A percentile compares a stretch with the other conserved stretches of the same genome.
Conservation (phyloP, 2,329 filamentous ascomycete species). For the Exserohilum turcica region DNA sequence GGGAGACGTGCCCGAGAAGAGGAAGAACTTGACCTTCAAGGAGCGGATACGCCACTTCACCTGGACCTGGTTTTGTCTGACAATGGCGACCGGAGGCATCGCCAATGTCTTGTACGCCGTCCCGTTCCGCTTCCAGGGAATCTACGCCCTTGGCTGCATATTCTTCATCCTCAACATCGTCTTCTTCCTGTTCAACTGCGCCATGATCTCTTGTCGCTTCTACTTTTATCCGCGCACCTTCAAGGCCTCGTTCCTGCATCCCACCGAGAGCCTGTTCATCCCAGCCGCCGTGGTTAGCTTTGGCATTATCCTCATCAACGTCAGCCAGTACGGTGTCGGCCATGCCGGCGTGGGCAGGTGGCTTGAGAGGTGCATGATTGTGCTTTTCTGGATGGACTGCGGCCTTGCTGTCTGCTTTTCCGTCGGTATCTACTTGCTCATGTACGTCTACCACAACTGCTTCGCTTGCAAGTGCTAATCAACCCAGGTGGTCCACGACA, state of each 20-base stretch:
- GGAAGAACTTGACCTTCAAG: slow-evolving; percentile 48
- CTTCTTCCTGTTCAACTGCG: slow-evolving; percentile 73
- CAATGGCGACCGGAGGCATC: slow-evolving; percentile 65
- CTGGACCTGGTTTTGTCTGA: slow-evolving; percentile 81
- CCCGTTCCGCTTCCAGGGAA: slow-evolving; percentile 51
- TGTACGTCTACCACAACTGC: slow-evolving; percentile 57
- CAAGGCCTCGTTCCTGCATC: slow-evolving; percentile 72
- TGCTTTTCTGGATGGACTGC: slow-evolving; percentile 77
- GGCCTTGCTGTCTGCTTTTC: slow-evolving; percentile 70
- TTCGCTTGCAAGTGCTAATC: slow-evolving; percentile 1
- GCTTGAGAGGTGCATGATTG: slow-evolving; percentile 61
- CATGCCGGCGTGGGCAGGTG: slow-evolving; percentile 60
- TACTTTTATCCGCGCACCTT: slow-evolving; percentile 72
- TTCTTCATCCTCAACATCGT: slow-evolving; percentile 57
- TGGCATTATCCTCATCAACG: slow-evolving; percentile 67
- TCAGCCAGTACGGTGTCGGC: slow-evolving; percentile 71
- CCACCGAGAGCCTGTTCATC: slow-evolving; percentile 78
- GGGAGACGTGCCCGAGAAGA: slow-evolving; percentile 2
- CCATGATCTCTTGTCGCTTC: slow-evolving; percentile 71
- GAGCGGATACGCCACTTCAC: slow-evolving; percentile 66
- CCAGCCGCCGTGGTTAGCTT: slow-evolving; percentile 71
- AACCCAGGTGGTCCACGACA: slow-evolving; percentile 64
- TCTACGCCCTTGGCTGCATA: slow-evolving; percentile 55
- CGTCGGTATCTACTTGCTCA: slow-evolving; percentile 72
- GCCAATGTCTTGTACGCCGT: slow-evolving; percentile 63